Conservation (phyloP, 2,329 filamentous ascomycete genomes). For the Xylaria sp. region DNA sequence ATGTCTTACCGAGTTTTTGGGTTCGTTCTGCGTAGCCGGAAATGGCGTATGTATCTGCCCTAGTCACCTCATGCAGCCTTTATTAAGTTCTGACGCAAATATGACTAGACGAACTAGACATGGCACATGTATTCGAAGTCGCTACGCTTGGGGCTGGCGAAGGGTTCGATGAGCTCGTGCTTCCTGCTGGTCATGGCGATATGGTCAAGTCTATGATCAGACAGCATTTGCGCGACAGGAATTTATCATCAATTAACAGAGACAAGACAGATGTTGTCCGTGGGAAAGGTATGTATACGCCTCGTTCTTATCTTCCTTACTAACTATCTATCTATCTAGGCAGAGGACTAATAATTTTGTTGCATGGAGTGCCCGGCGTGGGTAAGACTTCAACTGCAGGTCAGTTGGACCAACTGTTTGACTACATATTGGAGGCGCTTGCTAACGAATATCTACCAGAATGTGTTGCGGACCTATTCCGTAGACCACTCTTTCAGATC, state of each 20-base stretch:
- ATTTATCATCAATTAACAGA: not conserved
- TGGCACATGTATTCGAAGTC: too few species aligned
- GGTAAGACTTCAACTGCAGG: constrained; percentile 32
- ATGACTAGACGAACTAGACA: too few species aligned
- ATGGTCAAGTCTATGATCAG: constrained; percentile 39
- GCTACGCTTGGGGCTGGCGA: constrained; percentile 3
- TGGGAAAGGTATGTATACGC: constrained; percentile 40
- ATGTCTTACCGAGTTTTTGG: constrained; percentile 44
- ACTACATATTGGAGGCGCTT: too few species aligned
- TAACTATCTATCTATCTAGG: not conserved
- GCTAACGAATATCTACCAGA: too few species aligned
- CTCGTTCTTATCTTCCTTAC: not conserved
- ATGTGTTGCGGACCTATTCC: constrained; percentile 27
- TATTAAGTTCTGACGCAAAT: not conserved
- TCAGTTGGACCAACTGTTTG: not conserved
- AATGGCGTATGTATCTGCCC: constrained; percentile 39
- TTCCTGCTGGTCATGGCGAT: constrained; percentile 37
- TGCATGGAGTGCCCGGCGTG: constrained; percentile 31
- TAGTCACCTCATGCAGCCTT: not conserved
- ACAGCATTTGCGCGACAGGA: constrained; percentile 42
- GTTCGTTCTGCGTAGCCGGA: constrained; percentile 42
- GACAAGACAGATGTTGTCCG: constrained; percentile 40
- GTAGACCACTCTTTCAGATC: constrained; percentile 30
- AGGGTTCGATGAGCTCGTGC: constrained; percentile 39
- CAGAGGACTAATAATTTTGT: constrained; percentile 22